These are phyloP conservation scores for Epichloe aotearoae DNA, from an alignment of 2,329 filamentous ascomycete species.

Conservation along the genomic window DNA sequence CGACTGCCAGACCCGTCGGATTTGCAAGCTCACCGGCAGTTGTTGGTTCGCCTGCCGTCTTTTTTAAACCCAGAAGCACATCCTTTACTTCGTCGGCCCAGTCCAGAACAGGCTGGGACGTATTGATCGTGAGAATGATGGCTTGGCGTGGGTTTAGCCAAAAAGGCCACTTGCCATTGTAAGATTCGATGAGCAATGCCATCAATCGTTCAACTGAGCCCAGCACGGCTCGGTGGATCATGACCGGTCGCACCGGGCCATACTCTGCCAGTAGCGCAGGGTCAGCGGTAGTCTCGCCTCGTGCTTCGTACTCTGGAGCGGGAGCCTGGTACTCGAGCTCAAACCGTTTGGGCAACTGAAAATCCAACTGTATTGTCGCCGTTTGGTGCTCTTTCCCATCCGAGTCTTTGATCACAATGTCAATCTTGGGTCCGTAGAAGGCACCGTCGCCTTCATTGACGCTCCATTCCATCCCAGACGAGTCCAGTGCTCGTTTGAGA, in stretches of 20 bases:
- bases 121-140: conserved; percentile 60
- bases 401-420: conserved; percentile 68
- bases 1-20: conserved; percentile 52
- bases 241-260: conserved; percentile 54
- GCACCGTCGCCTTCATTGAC: conserved; percentile 73
- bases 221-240: conserved; percentile 75
- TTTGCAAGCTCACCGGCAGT: conserved; percentile 31
- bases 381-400: conserved; percentile 81
- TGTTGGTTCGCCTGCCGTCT: conserved; percentile 21
- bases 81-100: conserved; percentile 35
- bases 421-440: conserved; percentile 88
- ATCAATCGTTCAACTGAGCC: conserved; percentile 77
- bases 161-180: conserved; percentile 65
- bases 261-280: conserved; percentile 32
- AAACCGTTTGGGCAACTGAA: conserved; percentile 77
- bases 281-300: conserved; percentile 37
- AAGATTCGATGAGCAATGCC: conserved; percentile 74
- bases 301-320: conserved; percentile 46
- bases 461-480: conserved; percentile 60
- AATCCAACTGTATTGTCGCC: conserved; percentile 80
- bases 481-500: conserved; percentile 33
- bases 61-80: conserved; percentile 34
- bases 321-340: conserved; percentile 61
- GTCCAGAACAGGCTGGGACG: conserved; percentile 37
- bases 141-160: conserved; percentile 77